phyloP scores from a whole-genome alignment of 495 filamentous ascomycete species.

The Aspergillus carlsbadensis region DNA sequence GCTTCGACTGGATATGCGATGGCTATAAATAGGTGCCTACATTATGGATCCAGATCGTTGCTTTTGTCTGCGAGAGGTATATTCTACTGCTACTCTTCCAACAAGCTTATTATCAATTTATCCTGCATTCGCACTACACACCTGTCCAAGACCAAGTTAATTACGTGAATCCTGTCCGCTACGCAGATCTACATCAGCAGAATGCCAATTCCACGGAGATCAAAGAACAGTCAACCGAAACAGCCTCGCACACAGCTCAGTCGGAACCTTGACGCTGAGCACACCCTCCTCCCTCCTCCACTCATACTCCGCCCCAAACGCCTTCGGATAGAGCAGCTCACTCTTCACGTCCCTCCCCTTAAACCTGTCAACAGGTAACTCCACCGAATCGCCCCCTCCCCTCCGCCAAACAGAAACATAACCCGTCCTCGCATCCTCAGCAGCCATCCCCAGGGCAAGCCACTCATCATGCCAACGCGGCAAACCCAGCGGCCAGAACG shows the following conservation, averaged over 20 bases:
- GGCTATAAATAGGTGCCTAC: too few relatives aligned
- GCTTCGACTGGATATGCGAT: too few relatives aligned
- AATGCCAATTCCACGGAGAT: too few relatives aligned
- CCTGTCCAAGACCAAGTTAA: too few relatives aligned
- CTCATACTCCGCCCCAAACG: neutral
- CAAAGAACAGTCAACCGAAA: constrained; percentile 6
- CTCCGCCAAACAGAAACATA: constrained; percentile 24
- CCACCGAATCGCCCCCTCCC: constrained; percentile 5
- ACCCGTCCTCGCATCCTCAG: neutral
- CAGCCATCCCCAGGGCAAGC: constrained; percentile 15
- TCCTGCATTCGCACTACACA: too few relatives aligned
- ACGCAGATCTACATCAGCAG: too few relatives aligned
- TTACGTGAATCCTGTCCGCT: too few relatives aligned
- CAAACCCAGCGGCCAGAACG: constrained; percentile 23
- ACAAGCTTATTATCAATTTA: too few relatives aligned
- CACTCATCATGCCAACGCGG: constrained; percentile 22
- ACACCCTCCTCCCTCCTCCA: neutral
- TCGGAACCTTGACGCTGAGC: constrained; percentile 1
- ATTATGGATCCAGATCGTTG: too few relatives aligned
- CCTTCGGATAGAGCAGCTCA: constrained; percentile 11
- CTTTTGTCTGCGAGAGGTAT: too few relatives aligned
- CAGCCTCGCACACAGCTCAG: constrained; percentile 6
- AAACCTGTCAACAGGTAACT: constrained; percentile 3
- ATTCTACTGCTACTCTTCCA: too few relatives aligned
- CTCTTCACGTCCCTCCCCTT: neutral